phyloP scores from a whole-genome alignment of 345 rosid species.

The Bruguiera sexangula region DNA sequence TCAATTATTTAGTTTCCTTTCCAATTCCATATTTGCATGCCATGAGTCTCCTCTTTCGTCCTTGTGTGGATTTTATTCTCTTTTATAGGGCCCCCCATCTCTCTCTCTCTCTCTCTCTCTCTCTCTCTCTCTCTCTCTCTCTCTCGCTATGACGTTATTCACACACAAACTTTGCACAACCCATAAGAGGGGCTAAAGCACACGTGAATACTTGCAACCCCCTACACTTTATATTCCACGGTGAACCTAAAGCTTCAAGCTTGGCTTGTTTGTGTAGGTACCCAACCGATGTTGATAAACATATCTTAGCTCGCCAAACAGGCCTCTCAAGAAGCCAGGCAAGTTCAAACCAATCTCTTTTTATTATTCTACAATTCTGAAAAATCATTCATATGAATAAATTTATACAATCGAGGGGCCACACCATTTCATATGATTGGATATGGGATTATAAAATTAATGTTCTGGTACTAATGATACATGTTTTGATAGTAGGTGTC shows the following conservation, averaged over 20 bases:
- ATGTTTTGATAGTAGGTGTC: slow-evolving; percentile 44
- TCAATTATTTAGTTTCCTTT: slow-evolving; percentile 37
- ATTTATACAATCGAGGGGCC: no score
- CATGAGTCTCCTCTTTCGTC: slow-evolving; percentile 7
- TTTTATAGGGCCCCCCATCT: slow-evolving; percentile 33
- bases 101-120: background rate
- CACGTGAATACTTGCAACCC: background rate
- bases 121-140: background rate
- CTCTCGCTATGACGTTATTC: no score
- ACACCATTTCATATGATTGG: no score
- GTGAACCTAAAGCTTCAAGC: background rate
- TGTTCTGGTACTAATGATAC: background rate
- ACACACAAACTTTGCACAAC: no score
- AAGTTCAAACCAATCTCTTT: slow-evolving; percentile 39
- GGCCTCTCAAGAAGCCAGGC: slow-evolving; percentile 99
- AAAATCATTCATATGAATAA: no score
- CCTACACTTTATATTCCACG: background rate
- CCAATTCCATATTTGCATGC: slow-evolving; percentile 10
- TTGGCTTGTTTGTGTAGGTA: slow-evolving; percentile 50
- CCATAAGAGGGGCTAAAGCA: no score
- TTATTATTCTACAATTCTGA: background rate
- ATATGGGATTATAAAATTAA: no score
- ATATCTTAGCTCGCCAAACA: slow-evolving; percentile 94
- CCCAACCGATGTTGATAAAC: slow-evolving; percentile 99
- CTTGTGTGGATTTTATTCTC: slow-evolving; percentile 36